Base-by-base conservation (phyloP, 169 alveolate genomes). In the Cryptosporidium felis region DNA sequence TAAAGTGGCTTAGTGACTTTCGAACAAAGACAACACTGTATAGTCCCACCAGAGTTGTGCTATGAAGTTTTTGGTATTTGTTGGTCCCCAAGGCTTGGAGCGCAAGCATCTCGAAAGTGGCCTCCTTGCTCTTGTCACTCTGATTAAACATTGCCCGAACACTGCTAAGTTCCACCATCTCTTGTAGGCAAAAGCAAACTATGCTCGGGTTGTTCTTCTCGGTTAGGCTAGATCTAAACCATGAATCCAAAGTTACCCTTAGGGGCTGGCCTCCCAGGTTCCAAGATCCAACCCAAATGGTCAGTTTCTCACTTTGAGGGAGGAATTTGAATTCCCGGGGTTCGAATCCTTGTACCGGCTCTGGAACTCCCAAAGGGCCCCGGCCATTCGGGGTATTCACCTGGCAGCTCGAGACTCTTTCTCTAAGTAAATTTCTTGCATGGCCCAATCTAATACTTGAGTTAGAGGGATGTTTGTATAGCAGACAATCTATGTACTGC, bases 31-130 rank as follows among this genome's bases (percentile, higher is more conserved):
- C 81, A 36, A 93, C 67, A 12, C 94, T 81, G 51, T 92, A 89
- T 28, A 92, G 80, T 0, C 98, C 98, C 10, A 95, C 96, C 94
- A 95, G 88, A 16, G 92, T 82, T 30, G 81, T 81, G n/a, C 92
- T 88, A 46, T 91, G 91, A 38, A 82, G 82, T 36, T 89, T 85
- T 21, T 89, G 80, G 74, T 91, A 89, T 44, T 89, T 88, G 56
- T 89, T 61, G 47, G 44, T 21, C 8, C 85, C 85, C 28, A 85
- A 56, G 16, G 85, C 14, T n/a, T 34, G 23, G 1, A 74, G 30
- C 16, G 85, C 85, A 9, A 32, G 14, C 46, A 53, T 38, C 42
- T 74, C 85, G 21, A 49, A 53, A 5, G 85, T 40, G 23, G 85
- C 85, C 32, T 74, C 85, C 56, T 56, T 74, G 23, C 56, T 74